These are phyloP conservation scores for Porpolomopsis calyptriformis DNA, from an alignment of 768 basidiomycete genomes.

Conservation along the genomic window DNA sequence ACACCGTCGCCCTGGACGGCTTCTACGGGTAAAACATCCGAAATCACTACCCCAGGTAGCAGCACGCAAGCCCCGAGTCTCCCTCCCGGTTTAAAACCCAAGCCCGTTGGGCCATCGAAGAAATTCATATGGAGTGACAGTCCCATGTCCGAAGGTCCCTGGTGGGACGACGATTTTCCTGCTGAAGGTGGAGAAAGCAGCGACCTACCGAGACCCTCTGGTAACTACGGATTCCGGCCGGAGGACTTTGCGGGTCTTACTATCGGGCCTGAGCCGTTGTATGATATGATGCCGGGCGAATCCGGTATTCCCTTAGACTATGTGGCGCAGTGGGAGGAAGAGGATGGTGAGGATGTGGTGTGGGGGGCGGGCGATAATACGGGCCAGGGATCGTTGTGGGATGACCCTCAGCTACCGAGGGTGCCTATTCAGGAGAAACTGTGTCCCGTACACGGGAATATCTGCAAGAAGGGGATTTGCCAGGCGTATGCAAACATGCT, in stretches of 20 bases:
- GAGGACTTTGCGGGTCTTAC: no score
- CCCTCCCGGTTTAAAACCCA: no score
- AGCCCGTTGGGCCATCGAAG: no score
- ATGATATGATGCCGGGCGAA: no score
- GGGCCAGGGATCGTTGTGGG: not conserved
- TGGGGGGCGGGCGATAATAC: not conserved
- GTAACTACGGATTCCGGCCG: no score
- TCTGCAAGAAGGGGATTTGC: slow-evolving; percentile 31
- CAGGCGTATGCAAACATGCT: slow-evolving; percentile 20
- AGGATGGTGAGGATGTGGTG: slow-evolving; percentile 8
- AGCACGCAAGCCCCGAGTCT: slow-evolving; percentile 1
- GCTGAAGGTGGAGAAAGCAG: no score
- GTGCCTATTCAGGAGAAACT: slow-evolving; percentile 10
- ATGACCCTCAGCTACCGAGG: slow-evolving; percentile 7
- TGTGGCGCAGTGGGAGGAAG: slow-evolving; percentile 20
- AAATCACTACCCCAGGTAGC: not conserved
- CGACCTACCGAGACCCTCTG: no score
- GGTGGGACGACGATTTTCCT: not conserved
- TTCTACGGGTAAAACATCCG: not conserved
- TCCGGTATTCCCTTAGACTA: no score
- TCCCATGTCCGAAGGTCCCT: not conserved
- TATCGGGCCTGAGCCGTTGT: no score
- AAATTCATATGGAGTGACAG: no score
- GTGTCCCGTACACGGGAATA: slow-evolving; percentile 21
- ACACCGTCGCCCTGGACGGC: not conserved